phyloP scores from a whole-genome alignment of 1,284 basidiomycete genomes.

The Rugosomyces carneus region DNA sequence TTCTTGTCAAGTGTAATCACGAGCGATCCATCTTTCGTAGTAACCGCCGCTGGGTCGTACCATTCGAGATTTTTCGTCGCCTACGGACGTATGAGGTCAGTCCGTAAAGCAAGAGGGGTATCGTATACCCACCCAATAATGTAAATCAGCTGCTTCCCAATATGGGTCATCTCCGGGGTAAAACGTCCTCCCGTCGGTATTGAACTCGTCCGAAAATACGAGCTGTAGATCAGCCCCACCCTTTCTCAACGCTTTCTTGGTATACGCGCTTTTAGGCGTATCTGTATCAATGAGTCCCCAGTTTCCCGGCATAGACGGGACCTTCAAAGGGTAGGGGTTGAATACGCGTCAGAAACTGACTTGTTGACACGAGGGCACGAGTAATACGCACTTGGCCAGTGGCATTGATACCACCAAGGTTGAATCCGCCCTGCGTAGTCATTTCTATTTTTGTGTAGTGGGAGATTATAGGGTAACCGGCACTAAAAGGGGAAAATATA shows the following conservation, averaged over 20 bases:
- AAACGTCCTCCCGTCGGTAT: conserved; percentile 64
- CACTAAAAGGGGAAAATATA: too few species aligned
- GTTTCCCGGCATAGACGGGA: conserved; percentile 45
- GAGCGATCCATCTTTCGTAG: conserved; percentile 73
- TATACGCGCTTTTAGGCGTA: conserved; percentile 51
- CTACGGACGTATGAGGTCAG: too few species aligned
- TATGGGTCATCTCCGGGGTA: conserved; percentile 65
- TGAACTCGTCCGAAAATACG: conserved; percentile 77
- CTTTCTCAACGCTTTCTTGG: conserved; percentile 33
- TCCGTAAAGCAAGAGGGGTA: not conserved
- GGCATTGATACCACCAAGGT: conserved; percentile 71
- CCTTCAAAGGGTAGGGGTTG: too few species aligned
- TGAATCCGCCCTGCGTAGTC: conserved; percentile 50
- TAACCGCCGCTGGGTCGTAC: conserved; percentile 78
- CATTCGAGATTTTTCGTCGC: conserved; percentile 46
- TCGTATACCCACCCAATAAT: conserved; percentile 39
- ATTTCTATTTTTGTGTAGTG: conserved; percentile 26
- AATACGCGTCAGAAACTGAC: too few species aligned
- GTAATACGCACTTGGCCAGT: conserved; percentile 71
- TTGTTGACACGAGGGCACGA: too few species aligned
- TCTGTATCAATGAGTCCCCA: conserved; percentile 60
- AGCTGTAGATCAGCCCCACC: conserved; percentile 43
- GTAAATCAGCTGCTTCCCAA: conserved; percentile 44
- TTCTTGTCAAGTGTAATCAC: conserved; percentile 71
- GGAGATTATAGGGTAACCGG: conserved; percentile 32